Evolutionary conservation across 2,329 filamentous ascomycete genomes (phyloP), one percentile per base, ranked within the genome.

Genomic region (Metarhizium album): DNA sequence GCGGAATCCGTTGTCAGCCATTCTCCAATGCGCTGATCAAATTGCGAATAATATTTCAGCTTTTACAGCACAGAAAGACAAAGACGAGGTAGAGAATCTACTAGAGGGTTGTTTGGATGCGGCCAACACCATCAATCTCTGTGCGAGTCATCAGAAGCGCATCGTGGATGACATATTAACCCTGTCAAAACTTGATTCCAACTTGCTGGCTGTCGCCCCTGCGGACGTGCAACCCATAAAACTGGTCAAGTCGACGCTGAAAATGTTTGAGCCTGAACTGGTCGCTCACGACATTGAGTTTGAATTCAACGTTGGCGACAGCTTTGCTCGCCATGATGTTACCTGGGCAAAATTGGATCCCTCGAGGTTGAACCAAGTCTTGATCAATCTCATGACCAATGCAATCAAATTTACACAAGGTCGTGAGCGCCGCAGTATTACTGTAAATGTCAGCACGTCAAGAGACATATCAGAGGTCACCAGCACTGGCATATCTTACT

Each of bases 201-300:
- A 82, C 46, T 73, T 88, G 42, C 69, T 89, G 2, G 74, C 83
- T 37, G 84, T 88, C 1, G 84, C 84, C 1, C 85, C 84, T 0
- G 77, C 87, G 4, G 78, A 85, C 52, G 79, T 83, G 2, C 83
- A 87, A 59, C 84, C 85, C 0, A 67, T 86, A 35, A 75, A 79
- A 23, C 79, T 87, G 7, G 81, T 87, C 2, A 78, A 84, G 55
- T 73, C 80, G 33, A 83, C 84, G 1, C 67, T 88, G 42, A 87
- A 87, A 63, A 88, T 91, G 81, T 89, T 90, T 58, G 85, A 90
- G 65, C 76, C 83, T 8, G 86, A 91, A 62, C 68, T 91, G 14
- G 74, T 80, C 45, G 82, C 82, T 7, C 84, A 87, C 52, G 80
- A 82, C 42, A 90, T 91, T 53, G 74, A 80, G 48, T 79, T 89